phyloP scores from a whole-genome alignment of 768 basidiomycete species.

The Pleurotus cornucopiae region DNA sequence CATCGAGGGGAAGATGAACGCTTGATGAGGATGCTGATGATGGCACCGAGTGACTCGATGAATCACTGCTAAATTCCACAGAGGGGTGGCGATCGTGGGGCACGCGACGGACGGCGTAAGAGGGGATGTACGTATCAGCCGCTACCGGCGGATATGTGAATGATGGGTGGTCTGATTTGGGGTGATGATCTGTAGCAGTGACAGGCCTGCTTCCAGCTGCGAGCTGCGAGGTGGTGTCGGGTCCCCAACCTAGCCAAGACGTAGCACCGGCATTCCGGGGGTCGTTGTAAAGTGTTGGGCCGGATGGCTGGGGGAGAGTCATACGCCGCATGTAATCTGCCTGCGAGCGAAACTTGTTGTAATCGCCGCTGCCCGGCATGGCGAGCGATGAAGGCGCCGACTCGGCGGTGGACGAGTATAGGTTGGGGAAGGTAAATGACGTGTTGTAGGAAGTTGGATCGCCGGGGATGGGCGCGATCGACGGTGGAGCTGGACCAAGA shows the following conservation, averaged over 20 bases:
- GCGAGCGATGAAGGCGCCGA: slow-evolving; percentile 8
- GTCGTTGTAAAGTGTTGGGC: slow-evolving; percentile 11
- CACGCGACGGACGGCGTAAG: not conserved
- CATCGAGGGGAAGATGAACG: slow-evolving; percentile 42
- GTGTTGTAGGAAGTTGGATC: slow-evolving; percentile 16
- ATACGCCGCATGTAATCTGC: slow-evolving; percentile 38
- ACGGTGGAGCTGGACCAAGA: slow-evolving; percentile 32
- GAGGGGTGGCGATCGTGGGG: slow-evolving; percentile 25
- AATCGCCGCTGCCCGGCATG: slow-evolving; percentile 28
- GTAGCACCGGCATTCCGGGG: slow-evolving; percentile 6
- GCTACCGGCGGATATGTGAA: slow-evolving; percentile 5
- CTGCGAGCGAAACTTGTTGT: slow-evolving; percentile 44
- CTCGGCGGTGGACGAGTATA: slow-evolving; percentile 15
- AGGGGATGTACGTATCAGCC: not conserved
- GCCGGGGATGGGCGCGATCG: slow-evolving; percentile 23
- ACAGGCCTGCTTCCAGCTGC: slow-evolving; percentile 2
- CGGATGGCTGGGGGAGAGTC: not conserved
- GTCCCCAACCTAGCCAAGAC: slow-evolving; percentile 15
- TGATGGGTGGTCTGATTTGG: not conserved
- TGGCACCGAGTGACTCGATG: slow-evolving; percentile 38
- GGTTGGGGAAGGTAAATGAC: slow-evolving; percentile 16
- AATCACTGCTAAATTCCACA: slow-evolving; percentile 39
- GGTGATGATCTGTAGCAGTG: not conserved
- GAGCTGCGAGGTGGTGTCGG: slow-evolving; percentile 10
- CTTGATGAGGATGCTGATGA: slow-evolving; percentile 52